Base-by-base conservation (phyloP, 805 yeast species). In the Zygosaccharomyces pseudorouxii region DNA sequence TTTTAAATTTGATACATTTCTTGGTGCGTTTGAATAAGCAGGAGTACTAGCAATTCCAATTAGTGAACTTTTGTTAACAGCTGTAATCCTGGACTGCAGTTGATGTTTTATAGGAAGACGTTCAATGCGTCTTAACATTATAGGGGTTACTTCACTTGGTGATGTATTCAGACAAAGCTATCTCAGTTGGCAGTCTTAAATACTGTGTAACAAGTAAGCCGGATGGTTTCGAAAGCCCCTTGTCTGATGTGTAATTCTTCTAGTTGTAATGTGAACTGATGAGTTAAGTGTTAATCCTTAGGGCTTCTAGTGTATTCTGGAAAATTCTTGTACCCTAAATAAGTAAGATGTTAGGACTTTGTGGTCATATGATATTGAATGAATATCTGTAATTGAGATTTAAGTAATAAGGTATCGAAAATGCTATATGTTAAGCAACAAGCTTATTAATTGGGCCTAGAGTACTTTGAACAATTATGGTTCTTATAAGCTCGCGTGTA, bases 91-190 rank as follows among this genome's bases (percentile, higher is more conserved):
- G 10, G 44, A 42, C 35, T 36, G 47, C 31, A 51, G 42, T 25
- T 51, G 51, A 35, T 51, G 51, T 14, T 47, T 49, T 10, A 51
- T 45, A 11, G 51, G 39, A 9, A 51, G 30, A 36, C 47, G 46
- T 23, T 42, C 39, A 11, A 51, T 43, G 31, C 40, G 44, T 38
- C 50, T 51, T 23, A 51, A 42, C 54, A 51, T 51, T 19, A 18
- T 40, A 48, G 28, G 25, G 28, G 4, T 18, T 16, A 33, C 19
- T 16, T n/a, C 11, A 16, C 16, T 33, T n/a, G 20, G 11, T 14
- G 22, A 33, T 1, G 6, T 7, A 16, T 2, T 16, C 25, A 28
- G 18, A 5, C 4, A 39, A 39, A 39, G 16, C n/a, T 11, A 22
- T 11, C 7, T 10, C 30, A 20, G 30, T 22, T 36, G 4, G 7